Conservation (phyloP, 352 stramenopile species). For the Globisporangium spinosum region DNA sequence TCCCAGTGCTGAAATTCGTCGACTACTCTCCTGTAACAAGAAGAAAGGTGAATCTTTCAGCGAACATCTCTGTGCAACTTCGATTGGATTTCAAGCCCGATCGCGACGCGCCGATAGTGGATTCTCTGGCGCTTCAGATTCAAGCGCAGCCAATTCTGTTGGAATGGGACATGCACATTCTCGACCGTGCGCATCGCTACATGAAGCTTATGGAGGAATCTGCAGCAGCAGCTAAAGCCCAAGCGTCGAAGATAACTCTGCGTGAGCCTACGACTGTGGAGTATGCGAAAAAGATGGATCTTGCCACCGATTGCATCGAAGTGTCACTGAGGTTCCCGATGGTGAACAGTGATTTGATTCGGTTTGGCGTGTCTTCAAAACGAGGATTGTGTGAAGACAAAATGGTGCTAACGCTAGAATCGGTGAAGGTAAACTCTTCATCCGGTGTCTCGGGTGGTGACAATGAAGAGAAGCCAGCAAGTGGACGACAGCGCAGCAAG, state of each 20-base stretch:
- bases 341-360: conserved; percentile 80
- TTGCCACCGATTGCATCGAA: conserved; percentile 70
- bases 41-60: conserved; percentile 56
- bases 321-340: conserved; percentile 80
- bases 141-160: conserved; percentile 72
- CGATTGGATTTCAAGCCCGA: conserved; percentile 53
- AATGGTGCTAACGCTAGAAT: conserved; percentile 63
- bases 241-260: conserved; percentile 11
- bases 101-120: conserved; percentile 24
- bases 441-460: conserved; percentile 4
- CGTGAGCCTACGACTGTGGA: conserved; percentile 14
- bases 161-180: conserved; percentile 86
- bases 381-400: conserved; percentile 81
- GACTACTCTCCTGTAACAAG: conserved; percentile 56
- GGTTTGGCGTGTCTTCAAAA: conserved; percentile 73
- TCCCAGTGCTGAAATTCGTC: conserved; percentile 52
- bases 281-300: conserved; percentile 56
- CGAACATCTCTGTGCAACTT: conserved; percentile 64
- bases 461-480: conserved; percentile 11
- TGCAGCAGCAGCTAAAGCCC: conserved; percentile 19
- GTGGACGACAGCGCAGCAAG: conserved; percentile 7
- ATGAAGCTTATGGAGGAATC: conserved; percentile 73
- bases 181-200: conserved; percentile 70
- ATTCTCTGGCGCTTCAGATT: conserved; percentile 56
- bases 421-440: conserved; percentile 44